phyloP scores from a whole-genome alignment of 164 flowering plant genomes.

The Berberis vulgaris region DNA sequence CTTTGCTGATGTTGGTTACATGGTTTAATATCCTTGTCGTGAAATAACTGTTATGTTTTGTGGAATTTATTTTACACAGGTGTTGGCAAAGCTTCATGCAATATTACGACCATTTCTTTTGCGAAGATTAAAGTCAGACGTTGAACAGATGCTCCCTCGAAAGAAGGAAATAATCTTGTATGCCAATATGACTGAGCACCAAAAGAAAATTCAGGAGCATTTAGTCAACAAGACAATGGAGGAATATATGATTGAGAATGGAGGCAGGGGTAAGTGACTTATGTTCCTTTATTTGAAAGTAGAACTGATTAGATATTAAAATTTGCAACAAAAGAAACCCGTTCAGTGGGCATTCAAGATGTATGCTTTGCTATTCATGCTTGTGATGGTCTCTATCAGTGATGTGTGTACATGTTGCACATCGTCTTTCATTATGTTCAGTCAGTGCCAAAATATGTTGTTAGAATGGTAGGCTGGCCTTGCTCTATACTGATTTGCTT shows the following conservation, averaged over 20 bases:
- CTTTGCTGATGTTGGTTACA: neutral
- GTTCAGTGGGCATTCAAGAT: too few relatives aligned
- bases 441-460: too few relatives aligned
- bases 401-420: too few relatives aligned
- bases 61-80: conserved; percentile 32
- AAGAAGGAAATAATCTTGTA: conserved; percentile 92
- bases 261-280: conserved; percentile 26
- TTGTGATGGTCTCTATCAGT: too few relatives aligned
- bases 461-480: too few relatives aligned
- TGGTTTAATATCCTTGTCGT: neutral
- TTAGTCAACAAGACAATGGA: conserved; percentile 65
- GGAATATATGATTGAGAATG: conserved; percentile 36
- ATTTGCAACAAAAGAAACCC: too few relatives aligned
- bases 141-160: conserved; percentile 81
- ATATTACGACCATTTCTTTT: conserved; percentile 96
- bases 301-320: too few relatives aligned
- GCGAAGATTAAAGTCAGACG: conserved; percentile 87
- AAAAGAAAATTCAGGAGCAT: conserved; percentile 74
- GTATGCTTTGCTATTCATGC: too few relatives aligned
- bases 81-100: conserved; percentile 84
- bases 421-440: too few relatives aligned
- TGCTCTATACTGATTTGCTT: too few relatives aligned
- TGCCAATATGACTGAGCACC: conserved; percentile 89
- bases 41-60: neutral
- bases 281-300: neutral